Evolutionary conservation across 2,329 filamentous ascomycete genomes (phyloP).

Genomic region (Xylaria sp.): DNA sequence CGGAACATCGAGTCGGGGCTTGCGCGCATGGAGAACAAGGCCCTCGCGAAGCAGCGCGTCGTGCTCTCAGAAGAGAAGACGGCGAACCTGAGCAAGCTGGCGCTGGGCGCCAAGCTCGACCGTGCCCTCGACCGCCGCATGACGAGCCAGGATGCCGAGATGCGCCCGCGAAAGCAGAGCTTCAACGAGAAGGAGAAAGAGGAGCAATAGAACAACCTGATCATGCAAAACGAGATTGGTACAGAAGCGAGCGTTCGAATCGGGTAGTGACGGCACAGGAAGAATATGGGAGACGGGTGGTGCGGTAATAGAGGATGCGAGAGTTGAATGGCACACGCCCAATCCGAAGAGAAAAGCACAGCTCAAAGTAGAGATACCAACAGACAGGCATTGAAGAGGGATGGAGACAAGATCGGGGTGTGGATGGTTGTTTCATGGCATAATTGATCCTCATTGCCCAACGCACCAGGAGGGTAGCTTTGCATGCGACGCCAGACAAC

Average conservation of each 20-base stretch:
- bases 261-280: background rate
- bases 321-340: background rate
- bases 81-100: conserved; percentile 85
- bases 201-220: conserved; percentile 17
- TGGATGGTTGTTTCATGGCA: conserved; percentile 13
- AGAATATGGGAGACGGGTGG: background rate
- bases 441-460: background rate
- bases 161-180: conserved; percentile 68
- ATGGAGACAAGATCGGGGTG: background rate
- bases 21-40: conserved; percentile 90
- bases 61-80: conserved; percentile 81
- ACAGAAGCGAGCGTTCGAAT: background rate
- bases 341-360: background rate
- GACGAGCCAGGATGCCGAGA: conserved; percentile 88
- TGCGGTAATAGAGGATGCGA: conserved; percentile 6
- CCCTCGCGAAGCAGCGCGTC: conserved; percentile 83
- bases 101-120: conserved; percentile 89
- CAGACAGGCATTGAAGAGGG: background rate
- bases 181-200: conserved; percentile 43
- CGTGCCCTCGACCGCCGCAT: conserved; percentile 87
- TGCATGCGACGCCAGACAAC: background rate
- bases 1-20: conserved; percentile 80
- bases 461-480: background rate
- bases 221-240: too few species aligned
- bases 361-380: background rate